Conservation (phyloP, 495 filamentous ascomycete species). For the Eremomyces bilateralis region DNA sequence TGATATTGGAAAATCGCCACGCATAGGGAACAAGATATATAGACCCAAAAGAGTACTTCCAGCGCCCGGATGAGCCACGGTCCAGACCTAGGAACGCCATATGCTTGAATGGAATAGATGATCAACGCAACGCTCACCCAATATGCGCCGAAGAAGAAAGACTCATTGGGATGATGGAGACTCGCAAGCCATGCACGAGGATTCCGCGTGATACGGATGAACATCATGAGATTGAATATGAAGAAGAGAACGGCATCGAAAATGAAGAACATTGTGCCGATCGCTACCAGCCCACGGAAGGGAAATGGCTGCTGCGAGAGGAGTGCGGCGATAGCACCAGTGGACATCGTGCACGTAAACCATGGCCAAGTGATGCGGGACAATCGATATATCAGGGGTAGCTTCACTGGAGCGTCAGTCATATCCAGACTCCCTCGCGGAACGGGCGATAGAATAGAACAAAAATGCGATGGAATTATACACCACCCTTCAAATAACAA, state of each 20-base stretch:
- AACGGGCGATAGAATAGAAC: too few relatives aligned
- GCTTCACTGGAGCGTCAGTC: too few relatives aligned
- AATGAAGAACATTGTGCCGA: conserved; percentile 22
- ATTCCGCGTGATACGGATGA: conserved; percentile 13
- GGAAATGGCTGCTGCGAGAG: conserved; percentile 9
- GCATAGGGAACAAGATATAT: conserved; percentile 21
- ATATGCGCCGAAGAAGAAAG: conserved; percentile 9
- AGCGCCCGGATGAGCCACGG: conserved; percentile 22
- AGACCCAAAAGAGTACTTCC: conserved; percentile 30
- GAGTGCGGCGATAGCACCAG: conserved; percentile 10
- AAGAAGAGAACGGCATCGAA: conserved; percentile 33
- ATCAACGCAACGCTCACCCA: conserved; percentile 11
- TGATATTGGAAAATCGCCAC: conserved; percentile 29
- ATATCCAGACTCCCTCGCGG: too few relatives aligned
- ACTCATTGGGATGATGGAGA: conserved; percentile 12
- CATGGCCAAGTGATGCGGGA: too few relatives aligned
- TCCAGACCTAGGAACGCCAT: conserved; percentile 10
- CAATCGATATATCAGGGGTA: too few relatives aligned
- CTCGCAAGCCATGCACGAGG: conserved; percentile 1
- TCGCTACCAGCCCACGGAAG: conserved; percentile 14
- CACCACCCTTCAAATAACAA: too few relatives aligned
- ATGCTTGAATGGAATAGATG: conserved; percentile 7
- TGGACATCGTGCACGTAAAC: conserved; percentile 16
- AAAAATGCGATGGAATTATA: too few relatives aligned
- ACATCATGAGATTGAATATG: conserved; percentile 28